Evolutionary conservation across 1,284 basidiomycete species (phyloP), one percentile per base, ranked within the genome.

Genomic region (Phellopilus nigrolimitatus): DNA sequence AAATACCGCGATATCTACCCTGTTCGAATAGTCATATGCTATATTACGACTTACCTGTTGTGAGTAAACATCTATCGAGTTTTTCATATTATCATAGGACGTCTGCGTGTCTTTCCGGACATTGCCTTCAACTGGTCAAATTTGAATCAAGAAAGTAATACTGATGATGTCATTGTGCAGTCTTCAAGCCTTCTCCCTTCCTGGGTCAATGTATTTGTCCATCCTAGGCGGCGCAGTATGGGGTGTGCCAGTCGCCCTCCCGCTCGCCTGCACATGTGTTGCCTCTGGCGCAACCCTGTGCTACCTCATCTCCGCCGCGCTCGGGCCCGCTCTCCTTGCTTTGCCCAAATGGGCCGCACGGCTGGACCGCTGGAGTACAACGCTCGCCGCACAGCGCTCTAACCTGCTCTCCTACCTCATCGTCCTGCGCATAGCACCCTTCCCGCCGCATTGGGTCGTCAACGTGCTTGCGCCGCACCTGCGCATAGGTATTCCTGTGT

Each of bases 151-250:
- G 41, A 5, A 15, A 13, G 41, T n/a, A 27, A 34, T 36, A 22
- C 25, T 63, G 15, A 57, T 15, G 12, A 21, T 40, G 38, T 37
- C 3, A 44, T 54, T 12, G 34, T 6, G 51, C 43, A 94, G 92
- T 68, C 77, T 98, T 3, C 95, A 99, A 74, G 91, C 94, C 0
- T 99, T 98, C 69, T 94, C 91, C 1, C 78, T 99, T 4, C 95
- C 95, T 0, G 95, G 95, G 0, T 95, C 92, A 19, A 98, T 98
- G 95, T 99, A 99, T 66, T 81, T 99, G 55, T 93, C 91, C 46
- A 97, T 98, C 63, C 82, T 98, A 6, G 94, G 91, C 10, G 95
- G 95, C 27, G 95, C 95, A 0, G 86, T 98, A 4, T 99, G 94
- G 83, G 95, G 95, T 30, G 86, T 97, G n/a, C 71, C 90, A 1